Evolutionary conservation across 768 basidiomycete genomes (phyloP).

Genomic region (Suillus placidus): DNA sequence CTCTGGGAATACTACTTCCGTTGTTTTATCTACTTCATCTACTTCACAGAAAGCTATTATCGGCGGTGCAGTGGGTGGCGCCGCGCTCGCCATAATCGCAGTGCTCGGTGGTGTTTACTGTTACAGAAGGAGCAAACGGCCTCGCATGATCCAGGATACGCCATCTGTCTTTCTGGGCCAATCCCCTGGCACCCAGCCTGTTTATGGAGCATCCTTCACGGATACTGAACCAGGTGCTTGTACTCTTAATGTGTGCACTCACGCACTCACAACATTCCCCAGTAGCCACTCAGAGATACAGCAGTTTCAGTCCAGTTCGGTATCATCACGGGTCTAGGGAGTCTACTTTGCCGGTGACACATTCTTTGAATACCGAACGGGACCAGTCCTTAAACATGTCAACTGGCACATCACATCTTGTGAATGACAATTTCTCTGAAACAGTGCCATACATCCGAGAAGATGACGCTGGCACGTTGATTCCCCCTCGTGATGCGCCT

Average conservation of each 20-base stretch:
- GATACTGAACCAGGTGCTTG: not conserved
- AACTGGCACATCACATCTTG: not conserved
- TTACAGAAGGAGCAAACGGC: not conserved
- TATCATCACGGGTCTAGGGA: not conserved
- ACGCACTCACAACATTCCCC: not conserved
- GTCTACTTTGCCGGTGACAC: not conserved
- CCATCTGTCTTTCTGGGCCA: not conserved
- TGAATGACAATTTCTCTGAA: not conserved
- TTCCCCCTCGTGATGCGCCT: not conserved
- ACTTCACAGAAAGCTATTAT: not conserved
- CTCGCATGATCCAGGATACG: constrained; percentile 3
- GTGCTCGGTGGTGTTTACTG: not conserved
- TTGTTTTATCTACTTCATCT: not conserved
- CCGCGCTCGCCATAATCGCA: not conserved
- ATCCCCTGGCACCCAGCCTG: not conserved
- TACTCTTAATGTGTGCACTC: not conserved
- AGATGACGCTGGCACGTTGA: constrained; percentile 3
- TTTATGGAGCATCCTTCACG: not conserved
- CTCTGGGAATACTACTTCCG: not conserved
- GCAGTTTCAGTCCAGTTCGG: not conserved
- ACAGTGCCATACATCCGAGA: not conserved
- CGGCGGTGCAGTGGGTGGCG: constrained; percentile 2
- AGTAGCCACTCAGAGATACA: not conserved
- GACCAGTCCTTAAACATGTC: not conserved
- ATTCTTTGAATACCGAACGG: not conserved